Evolutionary conservation across 768 basidiomycete species (phyloP).

Genomic region (Solioccasus polychromus): DNA sequence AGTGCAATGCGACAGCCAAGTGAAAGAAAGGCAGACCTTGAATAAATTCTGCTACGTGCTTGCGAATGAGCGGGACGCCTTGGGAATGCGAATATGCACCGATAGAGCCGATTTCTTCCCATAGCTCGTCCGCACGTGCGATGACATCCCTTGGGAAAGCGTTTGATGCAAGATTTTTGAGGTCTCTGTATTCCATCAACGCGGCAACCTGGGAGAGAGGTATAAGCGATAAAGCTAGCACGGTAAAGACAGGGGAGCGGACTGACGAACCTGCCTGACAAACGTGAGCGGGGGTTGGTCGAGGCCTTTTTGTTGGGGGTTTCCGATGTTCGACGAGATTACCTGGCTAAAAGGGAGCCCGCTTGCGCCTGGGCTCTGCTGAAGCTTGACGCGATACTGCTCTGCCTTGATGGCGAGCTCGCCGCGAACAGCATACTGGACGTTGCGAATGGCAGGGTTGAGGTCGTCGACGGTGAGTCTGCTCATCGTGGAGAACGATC

Average conservation of each 20-base stretch:
- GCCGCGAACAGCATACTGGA: conserved; percentile 96
- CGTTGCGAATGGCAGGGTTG: conserved; percentile 82
- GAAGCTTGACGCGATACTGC: conserved; percentile 68
- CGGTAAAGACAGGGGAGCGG: neutral
- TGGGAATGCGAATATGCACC: conserved; percentile 97
- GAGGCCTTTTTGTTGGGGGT: conserved; percentile 94
- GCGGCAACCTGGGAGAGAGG: conserved; percentile 68
- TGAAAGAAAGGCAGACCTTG: conserved; percentile 48
- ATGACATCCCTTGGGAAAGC: conserved; percentile 87
- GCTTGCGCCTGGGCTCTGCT: conserved; percentile 40
- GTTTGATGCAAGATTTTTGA: conserved; percentile 70
- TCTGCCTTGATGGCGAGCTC: conserved; percentile 96
- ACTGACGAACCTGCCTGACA: conserved; percentile 72
- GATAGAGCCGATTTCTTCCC: conserved; percentile 82
- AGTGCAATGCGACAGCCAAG: neutral
- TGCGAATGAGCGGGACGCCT: conserved; percentile 84
- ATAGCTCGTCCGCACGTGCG: conserved; percentile 77
- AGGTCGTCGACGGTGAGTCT: conserved; percentile 66
- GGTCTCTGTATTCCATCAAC: conserved; percentile 86
- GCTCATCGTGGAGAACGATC: conserved; percentile 39
- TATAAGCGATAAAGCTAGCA: conserved; percentile 6
- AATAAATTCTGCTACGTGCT: conserved; percentile 88
- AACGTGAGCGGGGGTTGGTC: conserved; percentile 94
- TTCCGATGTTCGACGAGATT: conserved; percentile 96
- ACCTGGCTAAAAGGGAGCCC: conserved; percentile 82